Percentiles rank a stretch among this genome's conserved stretches.
Conservation (phyloP, 306 rosid genomes). For the Adenanthera pavonina region DNA sequence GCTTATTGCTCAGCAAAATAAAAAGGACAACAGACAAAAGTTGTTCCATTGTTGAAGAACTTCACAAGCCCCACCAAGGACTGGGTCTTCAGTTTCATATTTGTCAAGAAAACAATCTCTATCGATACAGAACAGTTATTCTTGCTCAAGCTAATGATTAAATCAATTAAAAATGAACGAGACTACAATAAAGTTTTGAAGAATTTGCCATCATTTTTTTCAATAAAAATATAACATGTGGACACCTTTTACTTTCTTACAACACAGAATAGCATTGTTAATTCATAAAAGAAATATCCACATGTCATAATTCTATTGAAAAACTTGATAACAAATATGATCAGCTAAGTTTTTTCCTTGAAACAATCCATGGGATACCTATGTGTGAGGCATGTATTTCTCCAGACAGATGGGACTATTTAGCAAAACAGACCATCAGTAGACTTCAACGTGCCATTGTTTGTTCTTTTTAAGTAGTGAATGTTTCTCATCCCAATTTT, state of each 20-base stretch:
- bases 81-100: constrained; percentile 28
- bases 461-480: constrained; percentile 92
- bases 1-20: neutral
- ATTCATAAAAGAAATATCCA: neutral
- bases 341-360: neutral
- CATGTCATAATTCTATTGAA: neutral
- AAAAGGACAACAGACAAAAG: neutral
- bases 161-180: neutral
- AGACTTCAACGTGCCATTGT: constrained; percentile 99
- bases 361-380: constrained; percentile 5
- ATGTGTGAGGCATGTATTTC: neutral
- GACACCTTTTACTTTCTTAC: neutral
- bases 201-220: neutral
- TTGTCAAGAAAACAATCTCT: constrained; percentile 37
- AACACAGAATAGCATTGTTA: neutral
- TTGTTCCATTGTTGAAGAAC: neutral
- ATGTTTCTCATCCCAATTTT: constrained; percentile 91
- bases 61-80: neutral
- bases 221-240: neutral
- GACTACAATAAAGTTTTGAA: neutral
- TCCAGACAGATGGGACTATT: neutral
- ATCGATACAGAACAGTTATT: constrained; percentile 40
- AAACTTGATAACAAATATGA: neutral
- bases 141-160: neutral
- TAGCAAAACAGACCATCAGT: constrained; percentile 51